phyloP scores from a whole-genome alignment of 2,329 filamentous ascomycete species.

The Colletotrichum truncatum region DNA sequence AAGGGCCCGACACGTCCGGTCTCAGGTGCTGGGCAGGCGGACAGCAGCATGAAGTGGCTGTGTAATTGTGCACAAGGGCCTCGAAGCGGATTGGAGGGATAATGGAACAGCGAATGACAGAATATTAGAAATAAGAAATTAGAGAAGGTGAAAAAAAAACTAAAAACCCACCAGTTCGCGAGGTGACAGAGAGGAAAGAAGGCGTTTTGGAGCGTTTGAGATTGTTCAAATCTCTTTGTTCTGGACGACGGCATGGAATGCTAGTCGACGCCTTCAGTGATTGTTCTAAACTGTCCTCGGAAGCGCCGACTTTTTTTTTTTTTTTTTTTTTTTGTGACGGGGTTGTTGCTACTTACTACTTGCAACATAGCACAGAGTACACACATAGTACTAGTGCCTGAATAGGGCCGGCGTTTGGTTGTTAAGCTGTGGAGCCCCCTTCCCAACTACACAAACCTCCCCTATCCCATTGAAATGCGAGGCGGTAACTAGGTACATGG shows the following conservation, averaged over 20 bases:
- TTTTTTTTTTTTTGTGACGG: too few species aligned
- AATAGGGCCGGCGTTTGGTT: background rate
- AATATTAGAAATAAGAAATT: too few species aligned
- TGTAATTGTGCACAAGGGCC: background rate
- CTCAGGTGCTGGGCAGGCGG: constrained; percentile 15
- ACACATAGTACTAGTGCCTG: too few species aligned
- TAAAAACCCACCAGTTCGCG: background rate
- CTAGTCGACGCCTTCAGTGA: background rate
- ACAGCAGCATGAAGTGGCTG: constrained; percentile 5
- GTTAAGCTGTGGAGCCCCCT: background rate
- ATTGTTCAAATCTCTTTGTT: background rate
- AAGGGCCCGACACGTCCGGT: constrained; percentile 21
- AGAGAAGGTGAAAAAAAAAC: background rate
- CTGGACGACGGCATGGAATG: background rate
- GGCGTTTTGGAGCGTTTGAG: background rate
- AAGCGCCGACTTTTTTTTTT: background rate
- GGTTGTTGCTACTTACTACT: too few species aligned
- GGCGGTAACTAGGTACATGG: too few species aligned
- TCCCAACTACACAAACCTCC: background rate
- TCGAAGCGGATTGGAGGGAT: background rate
- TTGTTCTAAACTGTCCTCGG: background rate
- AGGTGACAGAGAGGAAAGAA: background rate
- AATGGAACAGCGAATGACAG: too few species aligned
- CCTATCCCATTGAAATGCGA: background rate
- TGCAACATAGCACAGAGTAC: too few species aligned